phyloP scores from a whole-genome alignment of 1,139 yeast genomes.

The Yamadazyma blattariae region DNA sequence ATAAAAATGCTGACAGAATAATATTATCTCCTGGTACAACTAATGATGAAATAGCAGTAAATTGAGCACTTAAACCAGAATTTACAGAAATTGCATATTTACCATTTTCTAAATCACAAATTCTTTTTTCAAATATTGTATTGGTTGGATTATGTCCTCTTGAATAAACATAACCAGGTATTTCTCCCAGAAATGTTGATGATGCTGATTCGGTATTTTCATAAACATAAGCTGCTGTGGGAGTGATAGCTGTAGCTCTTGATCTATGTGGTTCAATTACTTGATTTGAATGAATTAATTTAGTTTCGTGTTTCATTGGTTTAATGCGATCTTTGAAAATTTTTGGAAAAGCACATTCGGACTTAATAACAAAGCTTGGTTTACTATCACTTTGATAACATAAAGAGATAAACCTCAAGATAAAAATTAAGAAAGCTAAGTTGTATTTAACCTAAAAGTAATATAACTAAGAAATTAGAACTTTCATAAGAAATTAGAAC shows the following conservation, averaged over 20 bases:
- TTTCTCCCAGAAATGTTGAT: conserved; percentile 76
- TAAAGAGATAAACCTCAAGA: too few relatives aligned
- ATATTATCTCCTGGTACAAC: conserved; percentile 88
- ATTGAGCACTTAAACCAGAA: conserved; percentile 94
- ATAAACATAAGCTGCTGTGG: conserved; percentile 81
- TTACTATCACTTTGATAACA: too few relatives aligned
- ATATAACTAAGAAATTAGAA: too few relatives aligned
- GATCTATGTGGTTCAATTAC: conserved; percentile 59
- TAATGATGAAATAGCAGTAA: conserved; percentile 74
- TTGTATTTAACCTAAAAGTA: too few relatives aligned
- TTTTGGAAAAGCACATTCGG: too few relatives aligned
- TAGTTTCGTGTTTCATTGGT: conserved; percentile 58
- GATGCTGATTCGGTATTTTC: conserved; percentile 88
- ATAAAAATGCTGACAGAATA: conserved; percentile 76
- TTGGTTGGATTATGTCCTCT: conserved; percentile 90
- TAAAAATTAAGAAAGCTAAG: too few relatives aligned
- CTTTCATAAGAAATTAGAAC: too few relatives aligned
- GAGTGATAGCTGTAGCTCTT: conserved; percentile 88
- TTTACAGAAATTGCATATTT: conserved; percentile 83
- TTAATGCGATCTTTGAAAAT: too few relatives aligned
- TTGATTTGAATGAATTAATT: conserved; percentile 92
- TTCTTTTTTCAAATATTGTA: conserved; percentile 84
- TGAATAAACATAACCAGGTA: conserved; percentile 79
- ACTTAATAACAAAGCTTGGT: too few relatives aligned
- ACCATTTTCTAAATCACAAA: conserved; percentile 90